A percentile compares a stretch with the other conserved stretches of the same genome.
phyloP scores from a whole-genome alignment of 768 basidiomycete genomes.

The Lyophyllum semitale region DNA sequence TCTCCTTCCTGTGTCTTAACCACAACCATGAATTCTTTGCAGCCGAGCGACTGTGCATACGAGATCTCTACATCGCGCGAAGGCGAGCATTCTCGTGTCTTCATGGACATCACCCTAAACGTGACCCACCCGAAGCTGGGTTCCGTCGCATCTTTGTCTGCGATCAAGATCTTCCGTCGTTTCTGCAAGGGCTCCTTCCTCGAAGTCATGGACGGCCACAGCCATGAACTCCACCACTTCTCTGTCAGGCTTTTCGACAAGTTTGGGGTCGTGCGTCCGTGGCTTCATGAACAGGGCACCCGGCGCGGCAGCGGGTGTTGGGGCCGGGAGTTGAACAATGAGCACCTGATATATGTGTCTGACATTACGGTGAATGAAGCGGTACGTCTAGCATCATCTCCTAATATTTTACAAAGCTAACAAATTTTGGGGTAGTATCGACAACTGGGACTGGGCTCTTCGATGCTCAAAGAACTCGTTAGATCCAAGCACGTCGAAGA shows the following conservation, averaged over 20 bases:
- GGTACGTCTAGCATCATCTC: conserved; percentile 13
- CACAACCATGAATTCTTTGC: not conserved
- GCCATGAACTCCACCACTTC: conserved; percentile 29
- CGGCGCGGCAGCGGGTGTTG: conserved; percentile 33
- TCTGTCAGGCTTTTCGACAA: conserved; percentile 30
- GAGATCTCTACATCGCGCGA: not conserved
- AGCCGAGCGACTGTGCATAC: not conserved
- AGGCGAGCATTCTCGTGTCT: conserved; percentile 3
- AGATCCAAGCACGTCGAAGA: conserved; percentile 18
- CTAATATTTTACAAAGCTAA: not conserved
- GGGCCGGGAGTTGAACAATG: conserved; percentile 28
- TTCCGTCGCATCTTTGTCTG: conserved; percentile 10
- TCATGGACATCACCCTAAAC: conserved; percentile 5
- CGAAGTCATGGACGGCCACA: conserved; percentile 29
- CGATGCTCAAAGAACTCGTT: conserved; percentile 19
- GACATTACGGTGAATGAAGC: conserved; percentile 20
- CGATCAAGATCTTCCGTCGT: conserved; percentile 7
- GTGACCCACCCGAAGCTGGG: conserved; percentile 10
- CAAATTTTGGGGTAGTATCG: conserved; percentile 10
- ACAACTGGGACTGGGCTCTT: conserved; percentile 21
- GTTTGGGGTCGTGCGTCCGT: conserved; percentile 19
- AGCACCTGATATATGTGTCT: conserved; percentile 27
- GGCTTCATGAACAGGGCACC: conserved; percentile 24
- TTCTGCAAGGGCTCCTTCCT: conserved; percentile 15
- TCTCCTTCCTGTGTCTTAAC: no score